Evolutionary conservation across 2,329 filamentous ascomycete genomes (phyloP).

Genomic region (Acephala macrosclerotiorum): DNA sequence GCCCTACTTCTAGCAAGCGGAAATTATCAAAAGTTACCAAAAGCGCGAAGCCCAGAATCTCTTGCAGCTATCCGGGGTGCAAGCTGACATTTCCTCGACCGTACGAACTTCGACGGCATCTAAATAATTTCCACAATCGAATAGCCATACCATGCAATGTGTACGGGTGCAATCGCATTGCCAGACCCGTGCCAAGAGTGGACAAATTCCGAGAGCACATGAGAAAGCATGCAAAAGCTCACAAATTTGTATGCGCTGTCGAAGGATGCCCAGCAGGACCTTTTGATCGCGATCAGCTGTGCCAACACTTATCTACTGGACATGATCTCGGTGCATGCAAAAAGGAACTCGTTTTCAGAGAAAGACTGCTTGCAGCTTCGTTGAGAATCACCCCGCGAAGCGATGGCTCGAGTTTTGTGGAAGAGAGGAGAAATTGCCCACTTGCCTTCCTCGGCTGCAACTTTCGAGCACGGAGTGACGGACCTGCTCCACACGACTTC

Average conservation of each 20-base stretch:
- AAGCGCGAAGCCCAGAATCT: conserved; percentile 15
- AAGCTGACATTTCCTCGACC: conserved; percentile 22
- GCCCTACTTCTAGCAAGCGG: background rate
- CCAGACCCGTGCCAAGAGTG: conserved; percentile 18
- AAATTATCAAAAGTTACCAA: background rate
- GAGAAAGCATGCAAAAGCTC: conserved; percentile 18
- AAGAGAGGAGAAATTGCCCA: conserved; percentile 16
- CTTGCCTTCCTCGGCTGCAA: conserved; percentile 24
- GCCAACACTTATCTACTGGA: background rate
- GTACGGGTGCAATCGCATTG: conserved; percentile 23
- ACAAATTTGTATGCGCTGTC: conserved; percentile 18
- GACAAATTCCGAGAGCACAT: conserved; percentile 29
- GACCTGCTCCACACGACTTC: no score
- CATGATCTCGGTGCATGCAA: background rate
- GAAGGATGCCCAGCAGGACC: conserved; percentile 20
- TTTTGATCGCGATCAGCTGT: conserved; percentile 13
- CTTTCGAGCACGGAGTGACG: no score
- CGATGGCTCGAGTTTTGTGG: background rate
- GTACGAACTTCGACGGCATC: conserved; percentile 25
- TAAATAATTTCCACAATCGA: conserved; percentile 19
- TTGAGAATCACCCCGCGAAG: conserved; percentile 5
- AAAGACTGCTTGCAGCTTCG: background rate
- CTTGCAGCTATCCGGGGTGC: conserved; percentile 20
- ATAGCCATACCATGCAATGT: conserved; percentile 16
- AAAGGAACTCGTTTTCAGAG: background rate